phyloP scores from a whole-genome alignment of 192 early-diverging fungal species.

The Allomyces javanicus region DNA sequence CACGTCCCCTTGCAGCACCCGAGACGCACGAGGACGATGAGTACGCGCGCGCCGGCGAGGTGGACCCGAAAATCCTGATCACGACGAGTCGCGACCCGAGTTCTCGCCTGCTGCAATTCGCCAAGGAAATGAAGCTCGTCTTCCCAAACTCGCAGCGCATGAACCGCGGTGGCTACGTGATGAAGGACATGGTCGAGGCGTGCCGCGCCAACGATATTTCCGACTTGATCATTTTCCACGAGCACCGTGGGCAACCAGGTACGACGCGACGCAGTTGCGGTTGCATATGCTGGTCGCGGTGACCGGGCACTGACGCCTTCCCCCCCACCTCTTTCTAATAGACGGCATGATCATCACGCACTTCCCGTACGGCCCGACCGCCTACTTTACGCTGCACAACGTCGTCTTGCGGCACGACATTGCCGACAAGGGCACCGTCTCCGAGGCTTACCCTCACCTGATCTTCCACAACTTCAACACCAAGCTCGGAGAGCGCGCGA shows the following conservation, averaged over 20 bases:
- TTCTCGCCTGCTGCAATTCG: constrained; percentile 79
- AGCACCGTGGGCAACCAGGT: constrained; percentile 85
- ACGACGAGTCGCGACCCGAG: constrained; percentile 91
- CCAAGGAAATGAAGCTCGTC: constrained; percentile 89
- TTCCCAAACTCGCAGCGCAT: constrained; percentile 94
- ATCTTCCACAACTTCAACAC: constrained; percentile 89
- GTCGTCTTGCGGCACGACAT: constrained; percentile 96
- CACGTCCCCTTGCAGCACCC: constrained; percentile 18
- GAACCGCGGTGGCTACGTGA: constrained; percentile 90
- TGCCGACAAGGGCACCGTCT: constrained; percentile 85
- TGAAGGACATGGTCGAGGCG: constrained; percentile 89
- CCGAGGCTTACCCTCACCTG: constrained; percentile 90
- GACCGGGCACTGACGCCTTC: background rate
- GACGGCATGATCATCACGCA: constrained; percentile 89
- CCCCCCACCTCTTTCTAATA: constrained; percentile 5
- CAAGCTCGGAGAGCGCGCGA: constrained; percentile 61
- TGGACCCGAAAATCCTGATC: constrained; percentile 88
- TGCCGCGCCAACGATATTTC: constrained; percentile 86
- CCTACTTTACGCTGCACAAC: constrained; percentile 92
- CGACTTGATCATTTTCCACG: constrained; percentile 87
- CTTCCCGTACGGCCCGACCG: constrained; percentile 94
- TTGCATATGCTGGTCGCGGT: too few relatives aligned
- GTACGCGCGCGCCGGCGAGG: constrained; percentile 79
- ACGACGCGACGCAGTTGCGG: too few relatives aligned
- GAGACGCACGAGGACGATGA: constrained; percentile 86